Base-by-base conservation (phyloP, 345 rosid genomes). In the Lepidium sativum region DNA sequence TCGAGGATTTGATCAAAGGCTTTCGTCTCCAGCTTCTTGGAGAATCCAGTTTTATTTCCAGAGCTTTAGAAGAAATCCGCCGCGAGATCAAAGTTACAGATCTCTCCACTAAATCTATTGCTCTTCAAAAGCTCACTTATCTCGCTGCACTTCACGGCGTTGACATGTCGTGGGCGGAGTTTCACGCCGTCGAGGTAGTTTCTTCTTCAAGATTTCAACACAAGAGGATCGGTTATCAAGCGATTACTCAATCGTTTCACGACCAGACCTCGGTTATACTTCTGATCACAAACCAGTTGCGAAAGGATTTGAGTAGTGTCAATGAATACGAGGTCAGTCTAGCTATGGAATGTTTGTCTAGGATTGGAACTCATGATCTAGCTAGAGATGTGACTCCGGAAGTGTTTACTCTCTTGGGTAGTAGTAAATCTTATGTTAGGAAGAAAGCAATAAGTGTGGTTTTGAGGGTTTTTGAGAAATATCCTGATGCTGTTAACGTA, bases 131-230 rank as follows among this genome's bases (percentile, higher is more conserved):
- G 54, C 97, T 92, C 68, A 50, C 88, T 8, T 92, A 86, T 72
- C 91, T 92, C 72, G 73, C 75, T 60, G 79, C 95, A 15, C 78
- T 92, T 59, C 77, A 84, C 72, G 83, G 77, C 70, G 65, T 64
- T 52, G 98, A 92, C 64, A 86, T 87, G 92, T 82, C 98, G 0
- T 89, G 89, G 83, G 98, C 97, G 2, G 72, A 88, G n/a, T 92
- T 89, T 62, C 88, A 89, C 69, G 92, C 92, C 72, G 69, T 89
- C 2, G 97, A 92, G 48, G 87, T 91, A 43, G 76, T 87, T 25
- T 92, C 98, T 8, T 92, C 94, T 41, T 68, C 92, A 4, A 75
- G 77, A 4, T 92, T 92, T 64, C 54, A 77, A 14, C 83, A 84
- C 47, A 89, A 92, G 74, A 82, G 78, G 47, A 73, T 84, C 39